These are phyloP conservation scores for Micractinium sp. DNA, from an alignment of 139 green algal genomes.

Conservation along the genomic window DNA sequence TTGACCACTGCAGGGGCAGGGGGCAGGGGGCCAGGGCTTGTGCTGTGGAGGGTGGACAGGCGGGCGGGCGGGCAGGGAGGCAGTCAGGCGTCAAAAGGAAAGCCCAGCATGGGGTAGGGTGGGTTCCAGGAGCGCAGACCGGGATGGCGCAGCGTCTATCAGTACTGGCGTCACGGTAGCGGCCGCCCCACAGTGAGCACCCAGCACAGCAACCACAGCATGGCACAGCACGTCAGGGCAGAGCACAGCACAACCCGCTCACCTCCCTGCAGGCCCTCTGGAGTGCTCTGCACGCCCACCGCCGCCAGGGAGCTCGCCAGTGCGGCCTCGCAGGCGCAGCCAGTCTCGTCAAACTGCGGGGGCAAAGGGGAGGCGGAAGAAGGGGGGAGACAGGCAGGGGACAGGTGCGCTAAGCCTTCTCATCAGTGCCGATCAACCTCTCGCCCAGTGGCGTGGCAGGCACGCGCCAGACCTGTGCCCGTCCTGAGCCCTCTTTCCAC, in stretches of 20 bases:
- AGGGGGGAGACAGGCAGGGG: not conserved
- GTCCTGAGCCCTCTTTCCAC: not conserved
- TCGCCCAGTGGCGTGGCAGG: not conserved
- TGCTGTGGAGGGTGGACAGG: not conserved
- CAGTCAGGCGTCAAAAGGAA: no score
- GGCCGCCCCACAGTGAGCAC: no score
- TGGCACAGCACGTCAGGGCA: not conserved
- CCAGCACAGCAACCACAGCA: no score
- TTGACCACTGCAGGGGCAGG: not conserved
- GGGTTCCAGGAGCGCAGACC: not conserved
- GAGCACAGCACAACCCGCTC: not conserved
- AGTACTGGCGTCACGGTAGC: no score
- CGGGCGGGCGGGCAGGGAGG: not conserved
- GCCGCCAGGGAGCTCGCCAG: not conserved
- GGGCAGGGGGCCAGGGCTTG: no score
- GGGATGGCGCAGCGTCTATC: not conserved
- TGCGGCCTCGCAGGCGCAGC: not conserved
- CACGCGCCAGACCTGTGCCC: not conserved
- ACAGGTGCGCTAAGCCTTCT: not conserved
- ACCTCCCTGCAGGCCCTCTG: not conserved
- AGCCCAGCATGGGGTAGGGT: not conserved
- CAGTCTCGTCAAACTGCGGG: not conserved
- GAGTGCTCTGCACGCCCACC: not conserved
- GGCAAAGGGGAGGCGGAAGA: not conserved
- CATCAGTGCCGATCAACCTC: no score